A percentile compares a stretch with the other conserved stretches of the same genome.
Evolutionary conservation across 179 eudicot genomes (phyloP).

Genomic region (Carnegiea gigantea): DNA sequence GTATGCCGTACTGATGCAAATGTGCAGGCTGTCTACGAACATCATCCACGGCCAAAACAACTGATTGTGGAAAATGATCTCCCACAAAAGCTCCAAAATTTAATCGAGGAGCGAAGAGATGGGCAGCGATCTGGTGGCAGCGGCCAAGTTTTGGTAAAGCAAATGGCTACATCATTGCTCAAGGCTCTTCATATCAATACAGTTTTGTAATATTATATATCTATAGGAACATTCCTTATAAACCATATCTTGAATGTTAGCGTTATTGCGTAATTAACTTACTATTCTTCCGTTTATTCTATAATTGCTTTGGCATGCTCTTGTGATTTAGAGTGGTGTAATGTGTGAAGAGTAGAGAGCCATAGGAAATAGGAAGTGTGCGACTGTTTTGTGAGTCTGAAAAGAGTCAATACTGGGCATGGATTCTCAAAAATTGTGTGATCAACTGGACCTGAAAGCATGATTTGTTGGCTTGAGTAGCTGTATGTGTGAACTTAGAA

Average conservation of each 20-base stretch:
- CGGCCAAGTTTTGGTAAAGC: slow-evolving; percentile 97
- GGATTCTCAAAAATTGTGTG: not conserved
- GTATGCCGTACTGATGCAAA: not conserved
- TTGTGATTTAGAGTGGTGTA: not conserved
- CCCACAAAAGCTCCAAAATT: slow-evolving; percentile 90
- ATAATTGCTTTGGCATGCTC: not conserved
- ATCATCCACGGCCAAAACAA: slow-evolving; percentile 98
- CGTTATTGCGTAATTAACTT: slow-evolving; percentile 17
- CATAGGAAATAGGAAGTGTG: not conserved
- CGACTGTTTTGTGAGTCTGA: not conserved
- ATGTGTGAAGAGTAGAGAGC: not conserved
- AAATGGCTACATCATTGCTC: slow-evolving; percentile 99
- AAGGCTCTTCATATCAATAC: slow-evolving; percentile 99
- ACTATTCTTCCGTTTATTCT: not conserved
- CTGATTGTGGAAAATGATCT: slow-evolving; percentile 94
- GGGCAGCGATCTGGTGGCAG: slow-evolving; percentile 85
- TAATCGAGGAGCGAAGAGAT: slow-evolving; percentile 96
- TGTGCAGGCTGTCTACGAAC: slow-evolving; percentile 94
- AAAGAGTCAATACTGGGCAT: not conserved
- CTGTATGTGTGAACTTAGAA: not conserved
- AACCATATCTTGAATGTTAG: slow-evolving; percentile 5
- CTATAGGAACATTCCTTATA: not conserved
- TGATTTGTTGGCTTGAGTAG: not conserved
- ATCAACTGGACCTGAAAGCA: not conserved
- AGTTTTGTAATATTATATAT: slow-evolving; percentile 51